Conservation (phyloP, 2,329 filamentous ascomycete species). For the Phaeosphaeriaceae sp. region DNA sequence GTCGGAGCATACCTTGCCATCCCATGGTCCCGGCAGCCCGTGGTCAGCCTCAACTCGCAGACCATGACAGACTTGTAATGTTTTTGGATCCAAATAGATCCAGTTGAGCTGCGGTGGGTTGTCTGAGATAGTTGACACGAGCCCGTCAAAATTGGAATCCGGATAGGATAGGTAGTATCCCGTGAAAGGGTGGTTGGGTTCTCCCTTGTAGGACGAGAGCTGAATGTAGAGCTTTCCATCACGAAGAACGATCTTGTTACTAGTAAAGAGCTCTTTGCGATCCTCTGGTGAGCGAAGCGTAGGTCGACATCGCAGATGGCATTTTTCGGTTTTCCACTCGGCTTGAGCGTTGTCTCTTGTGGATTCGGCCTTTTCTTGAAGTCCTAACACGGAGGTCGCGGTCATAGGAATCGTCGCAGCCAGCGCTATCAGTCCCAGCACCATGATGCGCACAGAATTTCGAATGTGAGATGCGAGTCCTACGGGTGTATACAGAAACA, state of each 20-base stretch:
- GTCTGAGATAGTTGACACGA: slow-evolving; percentile 56
- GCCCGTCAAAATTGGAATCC: slow-evolving; percentile 51
- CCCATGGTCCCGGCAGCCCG: slow-evolving; percentile 49
- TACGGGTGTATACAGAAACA: not conserved
- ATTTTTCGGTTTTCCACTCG: slow-evolving; percentile 29
- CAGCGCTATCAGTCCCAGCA: slow-evolving; percentile 20
- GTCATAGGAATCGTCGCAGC: slow-evolving; percentile 27
- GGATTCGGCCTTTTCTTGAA: slow-evolving; percentile 28
- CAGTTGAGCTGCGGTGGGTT: slow-evolving; percentile 70
- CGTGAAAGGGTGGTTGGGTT: slow-evolving; percentile 51
- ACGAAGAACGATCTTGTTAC: slow-evolving; percentile 21
- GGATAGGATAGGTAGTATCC: slow-evolving; percentile 58
- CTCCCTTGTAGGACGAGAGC: slow-evolving; percentile 24
- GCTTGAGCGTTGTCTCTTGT: slow-evolving; percentile 19
- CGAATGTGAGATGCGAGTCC: not conserved
- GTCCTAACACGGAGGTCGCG: slow-evolving; percentile 22
- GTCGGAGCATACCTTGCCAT: slow-evolving; percentile 75
- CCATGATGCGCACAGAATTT: slow-evolving; percentile 9
- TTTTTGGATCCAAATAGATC: slow-evolving; percentile 69
- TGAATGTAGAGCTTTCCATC: slow-evolving; percentile 26
- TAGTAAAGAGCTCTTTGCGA: slow-evolving; percentile 23
- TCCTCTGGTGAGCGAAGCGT: slow-evolving; percentile 23
- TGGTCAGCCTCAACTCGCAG: slow-evolving; percentile 67
- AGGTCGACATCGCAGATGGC: slow-evolving; percentile 25
- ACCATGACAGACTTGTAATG: slow-evolving; percentile 50